Percentiles rank a stretch among this genome's conserved stretches.
These are phyloP conservation scores for Terana coerulea DNA, from an alignment of 768 basidiomycete species.

Conservation along the genomic window DNA sequence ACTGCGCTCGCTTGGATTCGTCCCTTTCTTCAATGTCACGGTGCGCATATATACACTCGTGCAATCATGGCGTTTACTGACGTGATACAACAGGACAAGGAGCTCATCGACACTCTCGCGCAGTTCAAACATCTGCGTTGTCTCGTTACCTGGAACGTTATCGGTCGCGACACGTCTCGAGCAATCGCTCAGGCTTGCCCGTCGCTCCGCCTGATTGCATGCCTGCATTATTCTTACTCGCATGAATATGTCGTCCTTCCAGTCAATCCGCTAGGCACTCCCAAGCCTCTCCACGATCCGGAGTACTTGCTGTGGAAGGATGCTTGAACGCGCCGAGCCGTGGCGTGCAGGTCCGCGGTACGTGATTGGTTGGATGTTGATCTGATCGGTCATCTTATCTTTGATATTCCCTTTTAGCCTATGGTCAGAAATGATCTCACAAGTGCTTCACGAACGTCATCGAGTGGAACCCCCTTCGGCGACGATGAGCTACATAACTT, in stretches of 20 bases:
- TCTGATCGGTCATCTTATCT: too few relatives aligned
- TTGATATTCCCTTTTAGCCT: too few relatives aligned
- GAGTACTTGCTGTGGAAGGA: slow-evolving; percentile 16
- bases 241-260: slow-evolving; percentile 19
- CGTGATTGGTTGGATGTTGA: too few relatives aligned
- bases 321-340: too few relatives aligned
- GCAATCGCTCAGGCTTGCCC: slow-evolving; percentile 16
- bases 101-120: slow-evolving; percentile 11
- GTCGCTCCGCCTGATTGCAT: slow-evolving; percentile 16
- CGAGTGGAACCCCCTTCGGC: neutral
- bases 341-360: too few relatives aligned
- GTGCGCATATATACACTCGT: too few relatives aligned
- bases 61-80: neutral
- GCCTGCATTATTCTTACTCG: slow-evolving; percentile 20
- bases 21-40: slow-evolving; percentile 10
- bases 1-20: slow-evolving; percentile 17
- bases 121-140: slow-evolving; percentile 15
- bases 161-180: slow-evolving; percentile 13
- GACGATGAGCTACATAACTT: neutral
- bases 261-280: slow-evolving; percentile 17
- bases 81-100: slow-evolving; percentile 10
- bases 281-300: slow-evolving; percentile 15
- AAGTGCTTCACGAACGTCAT: neutral
- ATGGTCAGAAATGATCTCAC: neutral
- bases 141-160: slow-evolving; percentile 16